Conservation (phyloP, 352 stramenopile species). For the Phytopythium helicoides region DNA sequence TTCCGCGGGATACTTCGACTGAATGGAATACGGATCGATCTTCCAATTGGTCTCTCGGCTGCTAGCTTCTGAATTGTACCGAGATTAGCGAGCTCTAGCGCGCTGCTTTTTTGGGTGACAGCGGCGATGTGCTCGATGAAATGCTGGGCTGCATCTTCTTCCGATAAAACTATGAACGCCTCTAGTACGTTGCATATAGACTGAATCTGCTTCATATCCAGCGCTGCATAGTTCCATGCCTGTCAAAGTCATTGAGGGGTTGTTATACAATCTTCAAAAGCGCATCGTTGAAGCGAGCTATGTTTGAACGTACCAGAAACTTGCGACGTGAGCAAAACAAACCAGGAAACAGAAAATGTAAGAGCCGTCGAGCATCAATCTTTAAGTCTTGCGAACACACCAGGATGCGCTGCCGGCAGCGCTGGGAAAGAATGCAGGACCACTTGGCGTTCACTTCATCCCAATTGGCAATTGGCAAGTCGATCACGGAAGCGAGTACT, state of each 20-base stretch:
- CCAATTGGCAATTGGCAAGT: constrained; percentile 23
- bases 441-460: constrained; percentile 38
- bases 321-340: constrained; percentile 71
- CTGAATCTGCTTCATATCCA: constrained; percentile 40
- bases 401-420: constrained; percentile 64
- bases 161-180: constrained; percentile 31
- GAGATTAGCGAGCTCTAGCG: constrained; percentile 34
- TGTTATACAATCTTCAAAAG: neutral
- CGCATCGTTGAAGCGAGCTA: neutral
- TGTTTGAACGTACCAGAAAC: constrained; percentile 49
- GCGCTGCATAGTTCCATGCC: constrained; percentile 68
- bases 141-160: constrained; percentile 11
- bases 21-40: constrained; percentile 20
- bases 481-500: constrained; percentile 46
- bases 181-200: constrained; percentile 38
- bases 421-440: constrained; percentile 47
- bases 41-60: constrained; percentile 21
- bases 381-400: constrained; percentile 33
- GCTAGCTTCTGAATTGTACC: constrained; percentile 37
- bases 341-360: constrained; percentile 69
- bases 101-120: constrained; percentile 34
- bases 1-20: constrained; percentile 24
- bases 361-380: constrained; percentile 43
- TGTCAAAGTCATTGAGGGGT: constrained; percentile 2
- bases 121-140: constrained; percentile 33